Base-by-base conservation (phyloP, 2,329 filamentous ascomycete genomes). In the Teratosphaeria gauchensis region DNA sequence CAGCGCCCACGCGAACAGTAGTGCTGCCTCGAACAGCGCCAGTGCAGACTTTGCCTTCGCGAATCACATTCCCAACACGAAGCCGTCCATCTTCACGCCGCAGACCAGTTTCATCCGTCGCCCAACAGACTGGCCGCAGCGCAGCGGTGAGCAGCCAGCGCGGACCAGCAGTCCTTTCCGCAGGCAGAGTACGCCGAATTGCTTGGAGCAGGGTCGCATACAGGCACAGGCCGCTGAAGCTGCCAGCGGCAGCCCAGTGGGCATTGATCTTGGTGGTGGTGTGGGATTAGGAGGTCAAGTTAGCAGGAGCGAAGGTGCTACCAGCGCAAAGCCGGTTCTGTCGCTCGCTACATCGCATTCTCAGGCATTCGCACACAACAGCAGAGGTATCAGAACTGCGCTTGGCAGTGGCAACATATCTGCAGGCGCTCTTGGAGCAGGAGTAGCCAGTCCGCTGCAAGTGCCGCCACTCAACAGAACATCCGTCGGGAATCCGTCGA, bases 1-100 rank as follows among this genome's bases (percentile, higher is more conserved):
- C 42, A 19, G 42, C 42, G 42, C 42, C 42, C n/a, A 48, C 42
- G 51, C 24, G 24, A 53, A n/a, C 31, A 53, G 4, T 5, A 53
- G 51, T 9, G 24, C 51, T 19, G 12, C 24, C 28, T n/a, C 54
- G 55, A 48, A 16, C 48, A 48, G 42, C 19, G 42, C n/a, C 3
- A 57, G 16, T 5, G 51, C 32, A 9, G 52, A 21, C 52, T 21
- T 38, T 14, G 53, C 32, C 21, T 57, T 11, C 30, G 11, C 55
- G 11, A 48, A 21, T 21, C 30, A 35, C 38, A 55, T 14, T 11
- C 16, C 14, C 51, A 19, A 28, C 52, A 21, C 24, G 19, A 53
- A 61, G 54, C 61, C 59, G 16, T 60, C 58, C 53, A 62, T 61
- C 42, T 61, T 62, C 61, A 61, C 58, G 38, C 32, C 61, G 33